A percentile compares a stretch with the other conserved stretches of the same genome.
phyloP scores from a whole-genome alignment of 768 basidiomycete species.

The Fomitopsis pulvina region DNA sequence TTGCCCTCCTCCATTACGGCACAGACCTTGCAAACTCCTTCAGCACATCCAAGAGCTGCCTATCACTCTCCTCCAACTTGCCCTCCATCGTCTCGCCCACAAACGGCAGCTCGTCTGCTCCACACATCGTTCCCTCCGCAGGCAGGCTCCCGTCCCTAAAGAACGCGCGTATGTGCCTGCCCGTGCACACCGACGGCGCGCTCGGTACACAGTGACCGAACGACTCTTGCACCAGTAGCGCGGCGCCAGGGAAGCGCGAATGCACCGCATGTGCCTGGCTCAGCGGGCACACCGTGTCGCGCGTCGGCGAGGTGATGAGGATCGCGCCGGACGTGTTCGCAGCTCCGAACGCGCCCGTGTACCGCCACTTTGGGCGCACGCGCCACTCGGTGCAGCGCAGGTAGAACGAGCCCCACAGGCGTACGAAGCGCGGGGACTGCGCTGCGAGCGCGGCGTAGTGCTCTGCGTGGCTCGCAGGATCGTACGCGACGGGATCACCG shows the following conservation, averaged over 20 bases:
- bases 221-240: conserved; percentile 15
- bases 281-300: conserved; percentile 15
- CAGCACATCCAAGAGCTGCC: conserved; percentile 12
- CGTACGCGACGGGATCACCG: conserved; percentile 9
- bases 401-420: conserved; percentile 8
- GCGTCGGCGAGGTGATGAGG: conserved; percentile 12
- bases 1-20: too few species aligned
- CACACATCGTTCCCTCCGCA: conserved; percentile 12
- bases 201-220: conserved; percentile 14
- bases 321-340: conserved; percentile 11
- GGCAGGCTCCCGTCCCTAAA: conserved; percentile 12
- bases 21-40: neutral
- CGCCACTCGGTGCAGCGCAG: conserved; percentile 12
- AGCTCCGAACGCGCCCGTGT: conserved; percentile 10
- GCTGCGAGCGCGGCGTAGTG: neutral
- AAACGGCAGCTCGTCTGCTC: conserved; percentile 14
- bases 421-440: conserved; percentile 6
- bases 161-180: conserved; percentile 12
- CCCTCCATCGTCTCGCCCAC: conserved; percentile 4
- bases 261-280: conserved; percentile 9
- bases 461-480: neutral
- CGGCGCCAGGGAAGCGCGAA: conserved; percentile 10
- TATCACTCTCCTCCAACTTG: conserved; percentile 5
- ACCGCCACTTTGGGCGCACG: conserved; percentile 13
- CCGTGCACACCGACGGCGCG: conserved; percentile 15